Percentiles rank a stretch among this genome's conserved stretches.
phyloP scores from a whole-genome alignment of 2,329 filamentous ascomycete species.

The Colletotrichum nymphaeae region DNA sequence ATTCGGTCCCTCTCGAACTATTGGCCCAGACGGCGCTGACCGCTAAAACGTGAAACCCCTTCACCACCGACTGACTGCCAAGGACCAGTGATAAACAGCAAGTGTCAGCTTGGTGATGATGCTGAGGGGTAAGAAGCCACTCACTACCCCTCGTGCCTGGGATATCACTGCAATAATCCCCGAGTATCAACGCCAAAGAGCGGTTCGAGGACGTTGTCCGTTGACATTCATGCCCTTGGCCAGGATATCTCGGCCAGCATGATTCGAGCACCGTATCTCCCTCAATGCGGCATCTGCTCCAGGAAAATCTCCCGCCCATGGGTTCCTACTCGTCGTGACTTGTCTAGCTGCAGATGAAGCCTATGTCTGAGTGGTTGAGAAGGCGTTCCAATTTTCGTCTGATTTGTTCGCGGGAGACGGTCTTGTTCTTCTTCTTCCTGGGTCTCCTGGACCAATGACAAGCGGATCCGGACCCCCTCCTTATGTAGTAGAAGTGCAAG shows the following conservation, averaged over 20 bases:
- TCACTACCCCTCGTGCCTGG: background rate
- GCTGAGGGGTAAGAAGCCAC: slow-evolving; percentile 16
- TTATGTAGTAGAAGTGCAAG: background rate
- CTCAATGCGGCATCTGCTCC: slow-evolving; percentile 5
- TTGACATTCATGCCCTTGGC: slow-evolving; percentile 12
- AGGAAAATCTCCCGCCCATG: slow-evolving; percentile 11
- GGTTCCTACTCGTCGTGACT: slow-evolving; percentile 5
- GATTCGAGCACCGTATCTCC: slow-evolving; percentile 22
- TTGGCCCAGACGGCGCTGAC: slow-evolving; percentile 33
- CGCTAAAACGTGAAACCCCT: slow-evolving; percentile 35
- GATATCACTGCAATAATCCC: background rate
- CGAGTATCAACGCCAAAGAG: background rate
- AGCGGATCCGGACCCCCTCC: background rate
- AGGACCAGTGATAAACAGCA: slow-evolving; percentile 22
- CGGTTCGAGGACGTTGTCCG: background rate
- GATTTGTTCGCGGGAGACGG: slow-evolving; percentile 30
- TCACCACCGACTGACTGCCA: slow-evolving; percentile 24
- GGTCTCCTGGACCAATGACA: slow-evolving; percentile 16
- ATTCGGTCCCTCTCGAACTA: slow-evolving; percentile 23
- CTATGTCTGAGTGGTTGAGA: slow-evolving; percentile 18
- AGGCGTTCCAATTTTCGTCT: slow-evolving; percentile 26
- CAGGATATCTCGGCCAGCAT: slow-evolving; percentile 22
- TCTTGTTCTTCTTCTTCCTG: slow-evolving; percentile 12
- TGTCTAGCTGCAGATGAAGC: slow-evolving; percentile 21
- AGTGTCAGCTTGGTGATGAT: background rate